These are phyloP conservation scores for Penicillium sp. DNA, from an alignment of 2,329 filamentous ascomycete species.

Conservation along the genomic window DNA sequence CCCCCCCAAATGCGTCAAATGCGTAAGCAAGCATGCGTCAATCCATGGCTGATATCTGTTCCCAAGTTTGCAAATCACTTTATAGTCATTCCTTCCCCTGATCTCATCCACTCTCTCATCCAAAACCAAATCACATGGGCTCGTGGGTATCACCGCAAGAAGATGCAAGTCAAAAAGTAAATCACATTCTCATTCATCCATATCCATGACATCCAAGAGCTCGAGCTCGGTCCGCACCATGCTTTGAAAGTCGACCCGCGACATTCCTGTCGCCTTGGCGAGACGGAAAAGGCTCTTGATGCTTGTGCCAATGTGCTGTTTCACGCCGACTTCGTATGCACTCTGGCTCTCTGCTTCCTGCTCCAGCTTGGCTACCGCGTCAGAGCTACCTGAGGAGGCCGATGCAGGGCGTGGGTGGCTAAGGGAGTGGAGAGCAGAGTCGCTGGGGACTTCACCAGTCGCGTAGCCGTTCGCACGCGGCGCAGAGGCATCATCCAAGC, in stretches of 20 bases:
- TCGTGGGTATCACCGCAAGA: conserved; percentile 28
- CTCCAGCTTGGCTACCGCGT: conserved; percentile 60
- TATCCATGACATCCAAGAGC: conserved; percentile 59
- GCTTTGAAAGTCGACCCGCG: conserved; percentile 61
- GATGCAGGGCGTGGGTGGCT: conserved; percentile 51
- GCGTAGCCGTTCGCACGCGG: conserved; percentile 31
- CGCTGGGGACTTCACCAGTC: conserved; percentile 23
- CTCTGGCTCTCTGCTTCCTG: conserved; percentile 55
- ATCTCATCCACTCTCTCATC: conserved; percentile 6
- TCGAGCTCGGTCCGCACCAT: conserved; percentile 64
- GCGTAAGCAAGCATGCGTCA: conserved; percentile 13
- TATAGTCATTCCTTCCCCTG: conserved; percentile 1
- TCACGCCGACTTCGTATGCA: conserved; percentile 62
- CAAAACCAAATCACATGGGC: conserved; percentile 19
- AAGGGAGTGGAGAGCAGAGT: conserved; percentile 35
- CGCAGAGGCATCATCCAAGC: conserved; percentile 17
- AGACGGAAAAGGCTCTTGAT: conserved; percentile 67
- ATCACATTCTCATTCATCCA: conserved; percentile 39
- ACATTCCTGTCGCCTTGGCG: conserved; percentile 62
- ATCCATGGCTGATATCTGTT: conserved; percentile 5
- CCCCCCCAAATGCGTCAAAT: conserved; percentile 7
- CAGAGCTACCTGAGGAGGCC: conserved; percentile 48
- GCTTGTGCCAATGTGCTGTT: conserved; percentile 66
- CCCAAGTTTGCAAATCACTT: not conserved
- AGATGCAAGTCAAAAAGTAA: conserved; percentile 1